Evolutionary conservation across 495 filamentous ascomycete species (phyloP), one percentile per base, ranked within the genome.

Genomic region (Aspergillus panamensis): DNA sequence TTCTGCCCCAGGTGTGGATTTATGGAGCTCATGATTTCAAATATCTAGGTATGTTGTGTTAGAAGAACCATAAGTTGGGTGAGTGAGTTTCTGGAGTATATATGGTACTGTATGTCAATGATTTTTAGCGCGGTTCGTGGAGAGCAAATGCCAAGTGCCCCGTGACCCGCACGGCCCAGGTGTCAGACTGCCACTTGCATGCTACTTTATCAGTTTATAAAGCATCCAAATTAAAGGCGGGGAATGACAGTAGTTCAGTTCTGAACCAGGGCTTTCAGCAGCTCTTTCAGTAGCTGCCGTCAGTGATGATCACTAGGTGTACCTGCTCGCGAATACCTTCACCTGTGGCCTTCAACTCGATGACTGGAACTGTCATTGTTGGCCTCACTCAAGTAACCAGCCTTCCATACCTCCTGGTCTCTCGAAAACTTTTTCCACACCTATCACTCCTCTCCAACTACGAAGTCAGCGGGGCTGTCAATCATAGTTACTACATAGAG

Each of bases 281-380:
- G 54, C 54, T 58, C 37, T 32, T 16, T 25, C 35, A 45, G 54
- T 9, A 54, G 54, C 57, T 64, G 50, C 56, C 32, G 31, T 44
- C 31, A 60, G 63, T 61, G 48, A 66, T 66, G 64, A 55, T 50
- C 29, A 50, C 49, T 30, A 21, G 48, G 30, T 51, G 39, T 31
- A 30, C 21, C 10, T 56, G 33, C 49, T 52, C 32, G 40, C 31
- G 58, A 49, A 35, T 56, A 32, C 53, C 45, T 35, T 25, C 25
- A 58, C 32, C 49, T 54, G 33, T 20, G 50, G 29, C 32, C 50
- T 60, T 53, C 44, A 49, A 54, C 60, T 53, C 39, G 49, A 63
- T 61, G 58, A 61, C 37, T 47, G 51, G 51, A 40, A 55, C 35
- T 59, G 42, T 55, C 37, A 44, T 43, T 39, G 30, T 57, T 35